Evolutionary conservation across 495 filamentous ascomycete species (phyloP), one percentile per base, ranked within the genome.

Genomic region (Elasticomyces elasticus): DNA sequence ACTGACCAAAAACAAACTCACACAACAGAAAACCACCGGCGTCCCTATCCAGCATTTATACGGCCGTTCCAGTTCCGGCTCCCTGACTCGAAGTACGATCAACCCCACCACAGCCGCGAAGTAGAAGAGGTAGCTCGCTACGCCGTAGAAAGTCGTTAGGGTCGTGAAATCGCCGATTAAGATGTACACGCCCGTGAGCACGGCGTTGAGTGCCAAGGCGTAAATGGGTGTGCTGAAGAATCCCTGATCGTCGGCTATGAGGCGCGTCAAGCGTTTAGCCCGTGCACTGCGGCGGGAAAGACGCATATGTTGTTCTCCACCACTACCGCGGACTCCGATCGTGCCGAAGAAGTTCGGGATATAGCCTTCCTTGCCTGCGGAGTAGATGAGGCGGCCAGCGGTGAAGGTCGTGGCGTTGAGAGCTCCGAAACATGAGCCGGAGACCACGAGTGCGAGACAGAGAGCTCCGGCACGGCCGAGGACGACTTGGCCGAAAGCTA

Each of bases 21-120:
- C 92, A 62, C 92, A 98, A 77, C 92, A 98, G 66, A 98, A 98
- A 46, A 95, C 87, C 42, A 98, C 92, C 1, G 92, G 92, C 31
- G 91, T 97, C 1, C 84, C 84, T 54, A 98, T 94, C 94, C 94
- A 98, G 15, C 89, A 92, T 65, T 78, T 80, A 69, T 97, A 98
- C 1, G 92, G 89, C 22, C 92, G 70, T 66, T 96, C 89, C 22
- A 97, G 74, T 52, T 80, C 71, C 7, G 94, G 94, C 66, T 97
- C 92, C 35, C 78, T 79, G n/a, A 96, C 84, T 23, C 92, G 74
- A 56, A 98, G 73, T 27, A 97, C 80, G 51, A 98, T 94, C 26
- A 98, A 75, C 0, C 92, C 92, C 0, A 98, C 79, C 0, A 98
- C 92, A 0, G 91, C 94, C 28, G 94, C 66, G 69, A 98, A 98